Conservation (phyloP, 129 eudicot genomes). For the Chrysanthemum lavandulifolium region DNA sequence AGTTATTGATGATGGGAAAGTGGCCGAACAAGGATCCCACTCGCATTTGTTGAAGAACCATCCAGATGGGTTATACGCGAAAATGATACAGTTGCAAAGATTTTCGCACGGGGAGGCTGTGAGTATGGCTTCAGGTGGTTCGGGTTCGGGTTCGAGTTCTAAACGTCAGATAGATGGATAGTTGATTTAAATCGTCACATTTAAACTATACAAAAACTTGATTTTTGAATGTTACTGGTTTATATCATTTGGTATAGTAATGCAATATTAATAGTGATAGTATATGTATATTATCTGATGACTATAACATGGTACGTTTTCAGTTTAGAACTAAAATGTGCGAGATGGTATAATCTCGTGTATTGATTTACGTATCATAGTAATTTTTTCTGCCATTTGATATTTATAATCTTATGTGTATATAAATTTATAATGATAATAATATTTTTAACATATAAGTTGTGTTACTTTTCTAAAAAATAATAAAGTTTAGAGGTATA, state of each 20-base stretch:
- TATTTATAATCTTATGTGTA: too few relatives aligned
- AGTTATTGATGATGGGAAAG: slow-evolving; percentile 83
- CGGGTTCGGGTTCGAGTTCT: slow-evolving; percentile 54
- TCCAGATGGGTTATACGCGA: slow-evolving; percentile 77
- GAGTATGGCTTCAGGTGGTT: slow-evolving; percentile 39
- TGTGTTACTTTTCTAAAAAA: too few relatives aligned
- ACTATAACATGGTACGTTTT: slow-evolving; percentile 1
- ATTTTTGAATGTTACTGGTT: slow-evolving; percentile 22
- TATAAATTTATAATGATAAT: too few relatives aligned
- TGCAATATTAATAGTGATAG: slow-evolving; percentile 23
- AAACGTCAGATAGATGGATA: slow-evolving; percentile 45
- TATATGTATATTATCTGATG: slow-evolving; percentile 4
- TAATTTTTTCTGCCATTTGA: too few relatives aligned
- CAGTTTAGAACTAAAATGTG: background rate
- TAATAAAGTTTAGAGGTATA: too few relatives aligned
- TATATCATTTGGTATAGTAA: slow-evolving; percentile 34
- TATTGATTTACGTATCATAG: too few relatives aligned
- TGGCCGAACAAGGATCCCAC: slow-evolving; percentile 87
- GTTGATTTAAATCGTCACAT: slow-evolving; percentile 18
- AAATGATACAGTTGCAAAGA: slow-evolving; percentile 89
- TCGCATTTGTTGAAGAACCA: slow-evolving; percentile 74
- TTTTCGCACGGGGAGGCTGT: slow-evolving; percentile 66
- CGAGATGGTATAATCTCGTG: background rate
- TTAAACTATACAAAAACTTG: slow-evolving; percentile 33
- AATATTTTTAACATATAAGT: too few relatives aligned